A percentile compares a stretch with the other conserved stretches of the same genome.
Conservation (phyloP, 305 asterid genomes). For the Fraxinus sp. region DNA sequence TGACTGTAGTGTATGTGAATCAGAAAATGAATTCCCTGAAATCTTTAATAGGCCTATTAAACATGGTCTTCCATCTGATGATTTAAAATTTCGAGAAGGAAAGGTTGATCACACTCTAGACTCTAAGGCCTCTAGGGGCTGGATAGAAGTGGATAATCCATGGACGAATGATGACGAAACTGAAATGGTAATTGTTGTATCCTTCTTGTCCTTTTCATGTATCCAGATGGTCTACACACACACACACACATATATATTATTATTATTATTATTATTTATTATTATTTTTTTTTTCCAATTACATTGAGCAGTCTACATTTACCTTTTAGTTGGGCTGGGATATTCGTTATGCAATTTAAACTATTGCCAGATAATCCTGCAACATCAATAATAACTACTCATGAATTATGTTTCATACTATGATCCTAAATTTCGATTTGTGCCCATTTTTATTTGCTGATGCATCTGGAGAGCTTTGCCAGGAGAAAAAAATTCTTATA, state of each 20-base stretch:
- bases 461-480: constrained; percentile 79
- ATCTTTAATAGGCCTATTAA: constrained; percentile 54
- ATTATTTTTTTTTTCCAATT: not conserved
- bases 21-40: constrained; percentile 85
- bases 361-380: not conserved
- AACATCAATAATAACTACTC: not conserved
- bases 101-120: constrained; percentile 91
- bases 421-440: not conserved
- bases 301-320: not conserved
- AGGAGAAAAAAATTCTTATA: constrained; percentile 74
- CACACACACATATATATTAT: no score
- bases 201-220: constrained; percentile 4
- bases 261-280: no score
- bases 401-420: not conserved
- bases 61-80: constrained; percentile 58
- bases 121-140: constrained; percentile 80
- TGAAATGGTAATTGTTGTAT: constrained; percentile 64
- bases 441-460: constrained; percentile 42
- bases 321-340: not conserved
- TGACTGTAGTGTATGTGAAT: constrained; percentile 94
- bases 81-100: constrained; percentile 91
- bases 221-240: not conserved
- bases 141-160: constrained; percentile 92
- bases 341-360: not conserved
- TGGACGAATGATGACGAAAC: constrained; percentile 95